These are phyloP conservation scores for Paramarasmius palmivorus DNA, from an alignment of 1,284 basidiomycete genomes.

Conservation along the genomic window DNA sequence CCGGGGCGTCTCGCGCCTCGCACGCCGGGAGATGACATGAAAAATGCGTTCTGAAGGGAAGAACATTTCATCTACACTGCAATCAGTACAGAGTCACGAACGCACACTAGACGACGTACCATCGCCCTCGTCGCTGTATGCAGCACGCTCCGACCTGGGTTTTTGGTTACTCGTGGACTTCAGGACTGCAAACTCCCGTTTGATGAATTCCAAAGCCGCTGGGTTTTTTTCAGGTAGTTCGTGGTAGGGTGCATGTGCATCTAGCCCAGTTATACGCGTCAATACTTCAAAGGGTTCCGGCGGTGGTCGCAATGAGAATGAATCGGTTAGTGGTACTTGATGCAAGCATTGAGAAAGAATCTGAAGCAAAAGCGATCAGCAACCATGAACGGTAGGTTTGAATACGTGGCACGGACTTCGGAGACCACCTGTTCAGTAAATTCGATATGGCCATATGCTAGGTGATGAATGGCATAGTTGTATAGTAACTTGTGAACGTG, in stretches of 20 bases:
- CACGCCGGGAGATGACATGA: too few relatives aligned
- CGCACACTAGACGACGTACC: too few relatives aligned
- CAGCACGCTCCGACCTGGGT: slow-evolving; percentile 7
- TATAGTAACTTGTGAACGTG: slow-evolving; percentile 57
- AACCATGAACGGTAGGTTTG: background rate
- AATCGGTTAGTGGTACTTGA: slow-evolving; percentile 46
- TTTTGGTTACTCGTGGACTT: slow-evolving; percentile 19
- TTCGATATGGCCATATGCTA: slow-evolving; percentile 55
- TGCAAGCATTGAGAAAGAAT: slow-evolving; percentile 42
- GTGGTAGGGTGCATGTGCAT: slow-evolving; percentile 37
- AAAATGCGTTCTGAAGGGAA: too few relatives aligned
- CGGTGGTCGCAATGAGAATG: slow-evolving; percentile 47
- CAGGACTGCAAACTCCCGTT: slow-evolving; percentile 21
- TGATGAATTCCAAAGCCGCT: slow-evolving; percentile 40
- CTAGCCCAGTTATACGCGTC: slow-evolving; percentile 30
- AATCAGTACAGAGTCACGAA: too few relatives aligned
- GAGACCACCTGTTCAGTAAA: slow-evolving; percentile 50
- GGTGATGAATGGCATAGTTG: slow-evolving; percentile 52
- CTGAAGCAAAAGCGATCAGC: slow-evolving; percentile 29
- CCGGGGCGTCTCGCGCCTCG: slow-evolving; percentile 6
- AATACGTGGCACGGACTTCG: slow-evolving; percentile 36
- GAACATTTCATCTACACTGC: too few relatives aligned
- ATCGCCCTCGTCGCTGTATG: too few relatives aligned
- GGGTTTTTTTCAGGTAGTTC: slow-evolving; percentile 42
- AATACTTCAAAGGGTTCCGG: slow-evolving; percentile 51